phyloP scores from a whole-genome alignment of 2,329 filamentous ascomycete genomes.

The Niveomyces coronatus region DNA sequence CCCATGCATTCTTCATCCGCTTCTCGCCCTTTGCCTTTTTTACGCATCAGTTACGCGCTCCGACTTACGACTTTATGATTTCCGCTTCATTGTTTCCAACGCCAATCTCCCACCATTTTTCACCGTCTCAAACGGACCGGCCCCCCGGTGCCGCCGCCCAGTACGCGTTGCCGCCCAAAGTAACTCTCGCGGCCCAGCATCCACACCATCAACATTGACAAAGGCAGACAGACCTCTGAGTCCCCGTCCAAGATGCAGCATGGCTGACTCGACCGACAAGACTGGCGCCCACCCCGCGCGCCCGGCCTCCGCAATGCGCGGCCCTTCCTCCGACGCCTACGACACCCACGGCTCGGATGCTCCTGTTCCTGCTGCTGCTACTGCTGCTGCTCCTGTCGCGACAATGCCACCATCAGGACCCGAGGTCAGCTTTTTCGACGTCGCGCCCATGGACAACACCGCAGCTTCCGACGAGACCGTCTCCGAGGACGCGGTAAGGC shows the following conservation, averaged over 20 bases:
- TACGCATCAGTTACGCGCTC: too few relatives aligned
- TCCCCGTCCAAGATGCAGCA: conserved; percentile 7
- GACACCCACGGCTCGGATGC: conserved; percentile 1
- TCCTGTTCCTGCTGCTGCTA: conserved; percentile 16
- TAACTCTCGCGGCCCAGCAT: too few relatives aligned
- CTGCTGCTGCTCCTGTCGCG: conserved; percentile 11
- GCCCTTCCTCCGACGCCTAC: not conserved
- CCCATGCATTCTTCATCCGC: too few relatives aligned
- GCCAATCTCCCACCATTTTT: too few relatives aligned
- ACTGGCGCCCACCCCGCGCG: conserved; percentile 7
- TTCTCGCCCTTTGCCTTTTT: too few relatives aligned
- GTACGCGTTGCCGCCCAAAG: too few relatives aligned
- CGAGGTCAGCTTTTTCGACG: conserved; percentile 34
- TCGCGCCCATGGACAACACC: conserved; percentile 26
- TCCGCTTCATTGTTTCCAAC: too few relatives aligned
- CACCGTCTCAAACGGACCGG: too few relatives aligned
- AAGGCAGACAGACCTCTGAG: too few relatives aligned
- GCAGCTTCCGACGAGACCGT: conserved; percentile 33
- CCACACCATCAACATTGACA: too few relatives aligned
- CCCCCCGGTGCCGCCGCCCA: too few relatives aligned
- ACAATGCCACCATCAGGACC: conserved; percentile 9
- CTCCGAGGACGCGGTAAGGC: conserved; percentile 41
- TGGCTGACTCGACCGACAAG: conserved; percentile 7
- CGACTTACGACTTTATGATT: too few relatives aligned
- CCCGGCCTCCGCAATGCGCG: conserved; percentile 6